A percentile compares a stretch with the other conserved stretches of the same genome.
These are phyloP conservation scores for Colletotrichum sp. DNA, from an alignment of 2,329 filamentous ascomycete species.

Conservation along the genomic window DNA sequence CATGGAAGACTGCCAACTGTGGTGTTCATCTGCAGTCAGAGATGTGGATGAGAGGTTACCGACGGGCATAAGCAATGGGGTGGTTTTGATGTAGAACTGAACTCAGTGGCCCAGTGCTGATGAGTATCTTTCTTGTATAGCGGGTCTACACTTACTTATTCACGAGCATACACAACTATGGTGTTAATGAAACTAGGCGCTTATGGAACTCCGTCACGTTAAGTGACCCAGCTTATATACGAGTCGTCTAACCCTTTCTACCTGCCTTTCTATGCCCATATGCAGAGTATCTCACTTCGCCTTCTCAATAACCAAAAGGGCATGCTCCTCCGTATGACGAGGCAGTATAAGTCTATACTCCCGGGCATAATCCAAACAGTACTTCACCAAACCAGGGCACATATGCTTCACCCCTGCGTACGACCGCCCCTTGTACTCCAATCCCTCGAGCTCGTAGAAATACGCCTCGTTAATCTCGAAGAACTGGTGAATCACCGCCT, in stretches of 20 bases:
- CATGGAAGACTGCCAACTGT: conserved; percentile 34
- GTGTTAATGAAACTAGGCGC: neutral
- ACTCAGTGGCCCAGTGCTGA: fast-evolving
- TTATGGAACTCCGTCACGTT: neutral
- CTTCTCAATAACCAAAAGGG: neutral
- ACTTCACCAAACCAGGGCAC: neutral
- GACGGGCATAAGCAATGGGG: neutral
- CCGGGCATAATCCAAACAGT: neutral
- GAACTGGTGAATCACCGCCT: neutral
- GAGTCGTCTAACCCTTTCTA: neutral
- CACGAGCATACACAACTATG: neutral
- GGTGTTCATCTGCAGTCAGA: conserved; percentile 36
- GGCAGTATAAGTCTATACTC: neutral
- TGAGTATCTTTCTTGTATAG: neutral
- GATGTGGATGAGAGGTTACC: conserved; percentile 25
- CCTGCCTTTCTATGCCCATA: neutral
- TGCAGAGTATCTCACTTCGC: neutral
- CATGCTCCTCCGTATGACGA: neutral
- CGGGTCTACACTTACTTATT: neutral
- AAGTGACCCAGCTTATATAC: neutral
- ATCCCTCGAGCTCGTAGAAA: conserved; percentile 4
- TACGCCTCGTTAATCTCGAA: conserved; percentile 2
- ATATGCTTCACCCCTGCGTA: neutral
- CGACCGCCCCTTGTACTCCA: neutral
- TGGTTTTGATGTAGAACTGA: neutral